These are phyloP conservation scores for Taxawa tesnikishii DNA, from an alignment of 2,329 filamentous ascomycete genomes.

Conservation along the genomic window DNA sequence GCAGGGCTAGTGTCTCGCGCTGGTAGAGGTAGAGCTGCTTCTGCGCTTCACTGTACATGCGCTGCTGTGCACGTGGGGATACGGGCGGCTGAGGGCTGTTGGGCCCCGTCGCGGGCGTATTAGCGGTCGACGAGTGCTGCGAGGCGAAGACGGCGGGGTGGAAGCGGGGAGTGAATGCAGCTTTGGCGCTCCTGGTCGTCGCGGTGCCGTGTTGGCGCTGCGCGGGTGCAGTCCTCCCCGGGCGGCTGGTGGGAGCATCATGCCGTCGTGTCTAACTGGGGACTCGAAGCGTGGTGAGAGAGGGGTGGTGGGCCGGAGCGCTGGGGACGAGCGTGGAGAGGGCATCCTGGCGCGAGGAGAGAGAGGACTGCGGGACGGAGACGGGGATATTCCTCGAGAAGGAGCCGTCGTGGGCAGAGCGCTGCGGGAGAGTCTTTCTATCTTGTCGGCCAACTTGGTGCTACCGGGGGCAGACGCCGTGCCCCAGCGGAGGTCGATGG, in stretches of 20 bases:
- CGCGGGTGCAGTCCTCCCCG: slow-evolving; percentile 13
- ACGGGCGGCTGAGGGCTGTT: slow-evolving; percentile 29
- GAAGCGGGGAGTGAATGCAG: slow-evolving; percentile 39
- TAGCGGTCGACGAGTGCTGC: slow-evolving; percentile 20
- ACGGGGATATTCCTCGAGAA: slow-evolving; percentile 9
- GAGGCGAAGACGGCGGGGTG: slow-evolving; percentile 39
- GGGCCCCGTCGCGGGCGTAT: slow-evolving; percentile 23
- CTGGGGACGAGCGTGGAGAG: slow-evolving; percentile 19
- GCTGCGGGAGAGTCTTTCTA: no score
- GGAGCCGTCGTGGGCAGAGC: slow-evolving; percentile 8
- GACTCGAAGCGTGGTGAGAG: slow-evolving; percentile 19
- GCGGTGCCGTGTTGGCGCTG: slow-evolving; percentile 16
- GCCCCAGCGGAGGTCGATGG: no score
- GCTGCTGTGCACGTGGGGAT: slow-evolving; percentile 29
- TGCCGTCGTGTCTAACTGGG: background rate
- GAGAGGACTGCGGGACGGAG: slow-evolving; percentile 4
- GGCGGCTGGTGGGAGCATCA: slow-evolving; percentile 16
- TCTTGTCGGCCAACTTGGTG: no score
- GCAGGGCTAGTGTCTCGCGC: slow-evolving; percentile 24
- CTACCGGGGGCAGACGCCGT: no score
- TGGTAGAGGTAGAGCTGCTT: slow-evolving; percentile 37
- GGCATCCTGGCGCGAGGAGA: slow-evolving; percentile 15
- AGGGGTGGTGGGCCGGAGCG: slow-evolving; percentile 15
- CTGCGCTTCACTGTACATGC: slow-evolving; percentile 35
- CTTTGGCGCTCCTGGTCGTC: slow-evolving; percentile 25